Conservation (phyloP, 192 early-diverging fungal genomes). For the Linnemannia exigua region DNA sequence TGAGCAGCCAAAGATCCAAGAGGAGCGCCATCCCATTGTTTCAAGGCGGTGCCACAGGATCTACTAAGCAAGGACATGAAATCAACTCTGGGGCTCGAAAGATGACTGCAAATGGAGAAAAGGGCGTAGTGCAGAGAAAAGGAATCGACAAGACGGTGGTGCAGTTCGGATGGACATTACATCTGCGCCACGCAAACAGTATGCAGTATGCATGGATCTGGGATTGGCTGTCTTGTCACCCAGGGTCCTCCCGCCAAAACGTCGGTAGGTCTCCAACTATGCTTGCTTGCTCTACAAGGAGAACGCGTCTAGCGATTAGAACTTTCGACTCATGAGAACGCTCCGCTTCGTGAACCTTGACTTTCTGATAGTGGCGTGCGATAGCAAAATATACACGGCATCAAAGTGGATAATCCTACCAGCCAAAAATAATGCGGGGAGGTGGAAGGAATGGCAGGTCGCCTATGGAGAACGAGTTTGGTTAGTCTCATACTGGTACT, state of each 20-base stretch:
- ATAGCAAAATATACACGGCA: conserved; percentile 46
- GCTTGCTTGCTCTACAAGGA: neutral
- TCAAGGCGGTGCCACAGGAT: neutral
- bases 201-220: conserved; percentile 53
- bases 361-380: conserved; percentile 35
- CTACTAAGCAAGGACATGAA: too few species aligned
- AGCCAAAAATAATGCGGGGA: conserved; percentile 25
- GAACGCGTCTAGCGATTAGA: neutral
- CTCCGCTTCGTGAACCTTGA: neutral
- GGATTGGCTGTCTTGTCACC: conserved; percentile 26
- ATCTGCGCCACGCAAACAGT: conserved; percentile 41
- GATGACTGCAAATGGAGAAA: neutral
- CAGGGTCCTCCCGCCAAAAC: conserved; percentile 37
- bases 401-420: conserved; percentile 55
- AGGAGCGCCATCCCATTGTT: neutral
- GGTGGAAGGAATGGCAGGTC: conserved; percentile 39
- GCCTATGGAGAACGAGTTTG: conserved; percentile 44
- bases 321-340: neutral
- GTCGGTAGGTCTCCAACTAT: conserved; percentile 27
- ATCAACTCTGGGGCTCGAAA: neutral
- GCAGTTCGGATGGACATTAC: conserved; percentile 51
- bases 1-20: neutral
- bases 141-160: conserved; percentile 10
- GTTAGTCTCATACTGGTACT: conserved; percentile 48
- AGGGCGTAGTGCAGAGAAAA: neutral